A percentile compares a stretch with the other conserved stretches of the same genome.
Evolutionary conservation across 768 basidiomycete genomes (phyloP).

Genomic region (Sutorius australiensis): DNA sequence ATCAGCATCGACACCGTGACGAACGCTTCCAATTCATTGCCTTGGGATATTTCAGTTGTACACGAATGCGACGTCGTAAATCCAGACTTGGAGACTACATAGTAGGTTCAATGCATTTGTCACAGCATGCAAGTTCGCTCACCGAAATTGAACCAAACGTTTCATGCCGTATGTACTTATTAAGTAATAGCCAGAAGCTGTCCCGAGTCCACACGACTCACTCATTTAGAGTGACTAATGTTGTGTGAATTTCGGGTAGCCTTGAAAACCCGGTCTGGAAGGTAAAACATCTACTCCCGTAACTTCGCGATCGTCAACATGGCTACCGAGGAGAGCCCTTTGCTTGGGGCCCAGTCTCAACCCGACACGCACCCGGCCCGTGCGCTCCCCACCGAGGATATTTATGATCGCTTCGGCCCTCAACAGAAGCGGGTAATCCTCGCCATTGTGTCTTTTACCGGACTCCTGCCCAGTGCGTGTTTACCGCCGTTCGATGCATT

Average conservation of each 20-base stretch:
- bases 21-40: no score
- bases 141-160: no score
- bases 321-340: constrained; percentile 28
- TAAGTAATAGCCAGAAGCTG: neutral
- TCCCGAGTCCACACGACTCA: neutral
- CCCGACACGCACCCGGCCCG: neutral
- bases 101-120: no score
- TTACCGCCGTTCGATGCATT: neutral
- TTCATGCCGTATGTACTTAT: no score
- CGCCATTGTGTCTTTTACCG: constrained; percentile 55
- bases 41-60: no score
- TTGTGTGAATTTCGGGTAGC: neutral
- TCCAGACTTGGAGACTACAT: no score
- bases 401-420: constrained; percentile 59
- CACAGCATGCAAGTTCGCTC: no score
- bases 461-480: constrained; percentile 57
- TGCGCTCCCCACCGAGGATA: constrained; percentile 21
- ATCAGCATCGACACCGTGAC: no score
- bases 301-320: constrained; percentile 7
- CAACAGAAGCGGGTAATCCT: constrained; percentile 52
- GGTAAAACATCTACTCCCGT: neutral
- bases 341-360: constrained; percentile 15
- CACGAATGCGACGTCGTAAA: no score
- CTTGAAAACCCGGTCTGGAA: neutral
- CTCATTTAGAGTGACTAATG: no score